These are phyloP conservation scores for Warburgia ugandensis DNA, from an alignment of 164 flowering plant species.

Conservation along the genomic window DNA sequence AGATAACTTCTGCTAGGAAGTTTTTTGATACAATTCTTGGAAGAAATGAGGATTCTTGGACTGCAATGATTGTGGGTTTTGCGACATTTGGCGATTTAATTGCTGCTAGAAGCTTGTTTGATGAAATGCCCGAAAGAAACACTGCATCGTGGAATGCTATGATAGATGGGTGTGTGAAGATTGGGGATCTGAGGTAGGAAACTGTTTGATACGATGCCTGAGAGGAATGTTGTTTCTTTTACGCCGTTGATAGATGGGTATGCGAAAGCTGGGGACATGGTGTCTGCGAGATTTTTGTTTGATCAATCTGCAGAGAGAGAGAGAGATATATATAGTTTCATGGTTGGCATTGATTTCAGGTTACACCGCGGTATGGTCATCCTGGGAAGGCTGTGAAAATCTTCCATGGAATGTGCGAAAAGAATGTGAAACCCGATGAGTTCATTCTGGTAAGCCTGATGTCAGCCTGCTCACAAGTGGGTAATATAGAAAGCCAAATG, in stretches of 20 bases:
- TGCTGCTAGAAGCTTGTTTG: conserved; percentile 8
- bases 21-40: conserved; percentile 13
- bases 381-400: conserved; percentile 12
- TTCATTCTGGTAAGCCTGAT: conserved; percentile 13
- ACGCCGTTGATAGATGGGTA: conserved; percentile 16
- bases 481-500: conserved; percentile 11
- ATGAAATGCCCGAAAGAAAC: conserved; percentile 14
- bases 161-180: conserved; percentile 10
- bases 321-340: conserved; percentile 7
- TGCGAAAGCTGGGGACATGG: conserved; percentile 16
- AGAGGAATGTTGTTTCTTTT: conserved; percentile 6
- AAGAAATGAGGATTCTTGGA: conserved; percentile 13
- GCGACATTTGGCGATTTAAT: conserved; percentile 6
- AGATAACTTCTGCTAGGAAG: conserved; percentile 8
- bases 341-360: conserved; percentile 17
- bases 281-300: conserved; percentile 14
- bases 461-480: conserved; percentile 17
- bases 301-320: conserved; percentile 7
- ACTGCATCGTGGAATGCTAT: conserved; percentile 12
- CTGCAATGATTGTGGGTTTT: conserved; percentile 13
- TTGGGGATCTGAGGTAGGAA: conserved; percentile 6
- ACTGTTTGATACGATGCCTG: conserved; percentile 17
- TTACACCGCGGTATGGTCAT: conserved; percentile 15
- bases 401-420: conserved; percentile 6
- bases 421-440: conserved; percentile 10